Percentiles rank a stretch among this genome's conserved stretches.
Evolutionary conservation across 2,329 filamentous ascomycete species (phyloP).

Genomic region (Dryadomyces sulphureus): DNA sequence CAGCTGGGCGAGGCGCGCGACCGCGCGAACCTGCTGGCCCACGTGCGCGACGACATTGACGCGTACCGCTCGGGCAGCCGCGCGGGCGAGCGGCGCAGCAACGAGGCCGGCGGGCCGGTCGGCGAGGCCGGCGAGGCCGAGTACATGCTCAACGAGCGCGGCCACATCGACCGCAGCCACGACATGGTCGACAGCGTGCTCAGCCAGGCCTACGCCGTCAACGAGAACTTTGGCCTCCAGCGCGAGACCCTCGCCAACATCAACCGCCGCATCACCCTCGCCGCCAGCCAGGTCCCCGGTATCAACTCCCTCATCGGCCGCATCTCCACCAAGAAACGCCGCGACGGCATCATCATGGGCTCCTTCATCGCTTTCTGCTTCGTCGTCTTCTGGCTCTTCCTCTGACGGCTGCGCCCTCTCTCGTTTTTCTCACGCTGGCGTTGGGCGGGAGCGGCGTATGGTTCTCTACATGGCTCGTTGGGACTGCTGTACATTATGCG

Average conservation of each 20-base stretch:
- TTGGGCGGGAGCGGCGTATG: too few relatives aligned
- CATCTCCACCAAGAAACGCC: conserved; percentile 88
- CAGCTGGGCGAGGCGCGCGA: conserved; percentile 67
- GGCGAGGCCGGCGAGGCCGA: conserved; percentile 77
- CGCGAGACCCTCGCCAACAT: conserved; percentile 78
- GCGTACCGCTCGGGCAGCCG: conserved; percentile 60
- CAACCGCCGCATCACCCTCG: conserved; percentile 76
- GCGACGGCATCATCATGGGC: conserved; percentile 88
- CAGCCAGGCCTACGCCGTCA: conserved; percentile 91
- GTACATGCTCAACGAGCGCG: conserved; percentile 89
- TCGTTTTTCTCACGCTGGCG: not conserved
- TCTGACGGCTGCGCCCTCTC: conserved; percentile 26
- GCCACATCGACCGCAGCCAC: conserved; percentile 76
- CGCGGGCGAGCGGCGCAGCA: conserved; percentile 33
- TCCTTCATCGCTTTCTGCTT: conserved; percentile 87
- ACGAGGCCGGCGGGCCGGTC: conserved; percentile 42
- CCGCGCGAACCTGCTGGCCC: conserved; percentile 77
- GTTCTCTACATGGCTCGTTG: too few relatives aligned
- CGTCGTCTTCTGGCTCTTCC: conserved; percentile 67
- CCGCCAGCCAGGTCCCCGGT: conserved; percentile 82
- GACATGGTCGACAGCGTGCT: conserved; percentile 80
- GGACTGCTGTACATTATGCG: too few relatives aligned
- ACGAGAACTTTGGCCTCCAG: conserved; percentile 79
- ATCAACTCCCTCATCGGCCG: conserved; percentile 83
- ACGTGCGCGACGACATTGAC: conserved; percentile 83